phyloP scores from a whole-genome alignment of 2,329 filamentous ascomycete species.

The Colletotrichum cereale region DNA sequence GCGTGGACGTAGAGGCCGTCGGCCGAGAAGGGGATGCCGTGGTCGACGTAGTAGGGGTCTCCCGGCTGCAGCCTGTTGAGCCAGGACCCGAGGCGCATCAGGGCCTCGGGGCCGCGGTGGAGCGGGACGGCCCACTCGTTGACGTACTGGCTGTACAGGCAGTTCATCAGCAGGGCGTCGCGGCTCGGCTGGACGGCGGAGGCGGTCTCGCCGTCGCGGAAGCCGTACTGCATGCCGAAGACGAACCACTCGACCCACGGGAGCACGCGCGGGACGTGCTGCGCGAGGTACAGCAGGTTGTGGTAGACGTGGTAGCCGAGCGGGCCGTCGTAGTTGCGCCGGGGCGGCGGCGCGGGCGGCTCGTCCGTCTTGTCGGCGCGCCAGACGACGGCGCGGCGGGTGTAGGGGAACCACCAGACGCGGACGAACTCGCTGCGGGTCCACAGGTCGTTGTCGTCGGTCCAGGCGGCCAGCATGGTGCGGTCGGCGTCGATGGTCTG shows the following conservation, averaged over 20 bases:
- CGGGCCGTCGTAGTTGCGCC: slow-evolving; percentile 83
- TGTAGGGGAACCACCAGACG: slow-evolving; percentile 98
- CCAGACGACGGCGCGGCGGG: slow-evolving; percentile 89
- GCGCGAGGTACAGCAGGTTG: slow-evolving; percentile 84
- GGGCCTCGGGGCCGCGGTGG: slow-evolving; percentile 85
- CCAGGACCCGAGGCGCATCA: slow-evolving; percentile 87
- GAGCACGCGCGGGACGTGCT: slow-evolving; percentile 81
- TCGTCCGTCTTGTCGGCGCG: slow-evolving; percentile 82
- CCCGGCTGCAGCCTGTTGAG: slow-evolving; percentile 73
- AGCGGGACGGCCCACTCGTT: slow-evolving; percentile 98
- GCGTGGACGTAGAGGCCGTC: slow-evolving; percentile 86
- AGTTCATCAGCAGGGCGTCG: slow-evolving; percentile 92
- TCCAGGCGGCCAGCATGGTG: slow-evolving; percentile 79
- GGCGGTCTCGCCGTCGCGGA: slow-evolving; percentile 75
- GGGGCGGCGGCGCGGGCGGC: slow-evolving; percentile 68
- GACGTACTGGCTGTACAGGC: slow-evolving; percentile 97
- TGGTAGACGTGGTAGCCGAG: slow-evolving; percentile 94
- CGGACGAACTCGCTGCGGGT: slow-evolving; percentile 87
- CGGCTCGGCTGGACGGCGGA: slow-evolving; percentile 85
- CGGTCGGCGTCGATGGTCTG: slow-evolving; percentile 81
- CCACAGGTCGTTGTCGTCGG: slow-evolving; percentile 78
- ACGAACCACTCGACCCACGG: slow-evolving; percentile 97
- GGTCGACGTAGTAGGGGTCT: slow-evolving; percentile 74
- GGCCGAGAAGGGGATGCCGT: slow-evolving; percentile 84
- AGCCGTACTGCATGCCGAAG: slow-evolving; percentile 97